Base-by-base conservation (phyloP, 371 early-diverging fungal species). In the Cokeromyces recurvatus region DNA sequence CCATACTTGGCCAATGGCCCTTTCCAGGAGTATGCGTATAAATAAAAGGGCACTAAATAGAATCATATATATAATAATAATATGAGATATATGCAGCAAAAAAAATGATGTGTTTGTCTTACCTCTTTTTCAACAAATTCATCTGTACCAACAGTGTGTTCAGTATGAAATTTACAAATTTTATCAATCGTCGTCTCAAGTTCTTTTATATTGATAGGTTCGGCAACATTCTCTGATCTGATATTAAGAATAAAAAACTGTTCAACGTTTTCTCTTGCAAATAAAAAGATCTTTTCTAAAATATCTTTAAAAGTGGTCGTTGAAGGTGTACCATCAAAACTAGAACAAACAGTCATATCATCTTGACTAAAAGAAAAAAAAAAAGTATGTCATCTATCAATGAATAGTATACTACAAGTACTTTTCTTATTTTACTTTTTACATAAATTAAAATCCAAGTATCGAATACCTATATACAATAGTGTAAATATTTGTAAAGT, bases 21-120 rank as follows among this genome's bases (percentile, higher is more conserved):
- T 48, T 46, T 25, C 36, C 43, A 5, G 43, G 50, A 3, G 6
- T 4, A 16, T 55, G 48, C 0, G 45, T 53, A 31, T 65, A 62
- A 11, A 74, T 53, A 45, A 67, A 74, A 9, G 63, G 66, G 40
- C 74, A 74, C 69, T 72, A 16, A 1, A 19, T 21, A 29, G 9
- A 39, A 6, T 11, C 29, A 11, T 29, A 5, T 8, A 15, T 15
- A 20, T 19, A 37, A 15, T 1, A 9, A 25, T 19, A 7, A n/a
- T 39, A 21, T 23, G 1, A 16, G 14, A 2, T 38, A 6, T 20
- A 15, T 44, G 35, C 35, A 14, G n/a, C n/a, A 34, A 11, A 9
- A 27, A 14, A 9, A 2, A 6, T 16, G 1, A 6, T 32, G 6
- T 22, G 20, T 35, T 19, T 16, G 10, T 11, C 11, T 41, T 68